phyloP scores from a whole-genome alignment of 306 rosid species.

The Ochetophila trinervis region DNA sequence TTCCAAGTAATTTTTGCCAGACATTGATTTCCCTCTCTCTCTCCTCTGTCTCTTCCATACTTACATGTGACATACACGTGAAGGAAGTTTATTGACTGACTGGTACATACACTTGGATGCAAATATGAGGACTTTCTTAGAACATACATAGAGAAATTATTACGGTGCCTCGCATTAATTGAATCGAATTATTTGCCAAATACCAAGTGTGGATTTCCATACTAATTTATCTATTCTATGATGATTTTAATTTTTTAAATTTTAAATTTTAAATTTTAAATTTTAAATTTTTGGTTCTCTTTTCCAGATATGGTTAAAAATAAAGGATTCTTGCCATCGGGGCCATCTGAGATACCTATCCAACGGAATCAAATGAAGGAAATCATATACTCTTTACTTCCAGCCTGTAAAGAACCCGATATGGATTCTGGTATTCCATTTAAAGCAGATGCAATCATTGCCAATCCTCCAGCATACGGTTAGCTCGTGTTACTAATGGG shows the following conservation, averaged over 20 bases:
- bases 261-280: too few relatives aligned
- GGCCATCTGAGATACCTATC: constrained; percentile 90
- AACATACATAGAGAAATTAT: not conserved
- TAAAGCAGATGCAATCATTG: constrained; percentile 90
- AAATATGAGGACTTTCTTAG: too few relatives aligned
- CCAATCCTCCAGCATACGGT: constrained; percentile 99
- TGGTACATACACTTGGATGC: too few relatives aligned
- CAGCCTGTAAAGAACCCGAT: constrained; percentile 95
- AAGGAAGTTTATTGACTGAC: too few relatives aligned
- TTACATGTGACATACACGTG: too few relatives aligned
- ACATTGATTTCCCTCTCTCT: too few relatives aligned
- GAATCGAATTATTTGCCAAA: constrained; percentile 14
- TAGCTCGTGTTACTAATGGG: constrained; percentile 29
- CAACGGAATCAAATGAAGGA: constrained; percentile 96
- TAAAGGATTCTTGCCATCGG: constrained; percentile 97
- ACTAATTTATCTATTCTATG: not conserved
- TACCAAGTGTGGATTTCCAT: constrained; percentile 18
- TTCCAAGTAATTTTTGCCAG: too few relatives aligned
- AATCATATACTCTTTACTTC: constrained; percentile 72
- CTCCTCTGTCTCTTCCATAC: too few relatives aligned
- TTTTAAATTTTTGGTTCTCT: constrained; percentile 21
- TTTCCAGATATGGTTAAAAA: constrained; percentile 94
- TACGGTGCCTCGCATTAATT: not conserved
- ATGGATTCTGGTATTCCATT: constrained; percentile 70
- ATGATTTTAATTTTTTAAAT: constrained; percentile 16